Base-by-base conservation (phyloP, 139 green algal genomes). In the Choricystis sp. region DNA sequence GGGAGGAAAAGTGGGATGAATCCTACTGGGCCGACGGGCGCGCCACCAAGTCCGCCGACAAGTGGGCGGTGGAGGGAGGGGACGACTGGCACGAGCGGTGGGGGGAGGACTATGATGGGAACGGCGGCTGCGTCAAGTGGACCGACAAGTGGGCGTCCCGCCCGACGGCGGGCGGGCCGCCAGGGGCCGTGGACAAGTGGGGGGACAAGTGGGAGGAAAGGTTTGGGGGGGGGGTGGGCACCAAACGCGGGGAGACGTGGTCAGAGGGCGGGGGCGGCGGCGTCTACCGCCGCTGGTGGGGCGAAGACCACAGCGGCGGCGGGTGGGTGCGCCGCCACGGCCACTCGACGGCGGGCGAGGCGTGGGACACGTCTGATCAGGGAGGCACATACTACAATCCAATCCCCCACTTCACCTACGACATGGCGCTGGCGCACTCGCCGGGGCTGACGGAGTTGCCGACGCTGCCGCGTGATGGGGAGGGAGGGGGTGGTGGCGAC, bases 321-420 rank as follows among this genome's bases (percentile, higher is more conserved):
- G 67, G 79, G 14, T 64, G 67, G 62, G 87, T 93, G 60, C 83
- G 80, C 28, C 81, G 83, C 63, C 69, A 76, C 69, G 83, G 84
- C 60, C 72, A 85, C 74, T 29, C n/a, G 9, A 22, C 9, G 2
- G 25, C 67, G 57, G 76, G 79, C 14, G 87, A 95, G 69, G 69
- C 83, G 55, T 95, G 87, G 87, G 87, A 95, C 64, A 64, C 65
- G 0, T 74, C 64, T 3, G 79, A 89, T 61, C 57, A 79, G 40
- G 88, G 86, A 79, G 84, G 88, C 80, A 92, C 87, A 1, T 91
- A 89, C 71, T 94, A 95, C 79, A 94, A 95, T 75, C 86, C 85
- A 1, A 80, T 91, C 24, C 87, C 87, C 19, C 85, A 92, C 74
- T 92, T 92, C 63, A 71, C 56, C 48, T 87, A 80, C 70, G 64